Evolutionary conservation across 106 monocot genomes (phyloP).

Genomic region (Dendrobium nobile): DNA sequence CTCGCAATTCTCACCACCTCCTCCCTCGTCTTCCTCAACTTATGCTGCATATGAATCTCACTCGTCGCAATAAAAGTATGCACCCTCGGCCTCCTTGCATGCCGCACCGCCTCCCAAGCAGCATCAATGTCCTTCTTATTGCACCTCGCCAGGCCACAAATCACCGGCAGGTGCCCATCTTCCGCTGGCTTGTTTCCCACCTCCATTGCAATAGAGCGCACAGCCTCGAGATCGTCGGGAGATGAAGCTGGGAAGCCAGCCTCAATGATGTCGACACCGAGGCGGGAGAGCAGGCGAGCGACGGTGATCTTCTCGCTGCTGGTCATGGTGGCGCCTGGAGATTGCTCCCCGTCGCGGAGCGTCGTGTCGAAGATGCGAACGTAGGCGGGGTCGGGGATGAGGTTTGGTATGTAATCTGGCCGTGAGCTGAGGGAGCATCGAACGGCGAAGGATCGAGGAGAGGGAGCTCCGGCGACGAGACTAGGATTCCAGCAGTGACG

Average conservation of each 20-base stretch:
- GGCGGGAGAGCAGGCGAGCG: constrained; percentile 62
- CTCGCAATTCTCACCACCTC: constrained; percentile 70
- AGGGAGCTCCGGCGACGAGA: background rate
- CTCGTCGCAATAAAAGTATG: constrained; percentile 92
- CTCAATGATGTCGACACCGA: constrained; percentile 95
- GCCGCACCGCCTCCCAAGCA: constrained; percentile 87
- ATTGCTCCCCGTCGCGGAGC: constrained; percentile 97
- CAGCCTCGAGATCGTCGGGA: constrained; percentile 82
- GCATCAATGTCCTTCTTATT: constrained; percentile 66
- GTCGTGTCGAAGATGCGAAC: constrained; percentile 93
- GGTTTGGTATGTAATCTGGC: constrained; percentile 66
- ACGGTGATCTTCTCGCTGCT: constrained; percentile 74
- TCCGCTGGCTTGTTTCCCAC: constrained; percentile 53
- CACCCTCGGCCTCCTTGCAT: constrained; percentile 59
- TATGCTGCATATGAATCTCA: constrained; percentile 80
- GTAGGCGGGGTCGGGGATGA: constrained; percentile 66
- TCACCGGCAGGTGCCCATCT: constrained; percentile 74
- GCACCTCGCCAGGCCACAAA: constrained; percentile 85
- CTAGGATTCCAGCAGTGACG: background rate
- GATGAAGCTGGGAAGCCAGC: constrained; percentile 94
- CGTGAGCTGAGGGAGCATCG: constrained; percentile 33
- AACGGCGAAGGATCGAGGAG: background rate
- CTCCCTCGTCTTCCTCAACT: constrained; percentile 80
- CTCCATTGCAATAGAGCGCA: constrained; percentile 70
- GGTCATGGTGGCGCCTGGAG: constrained; percentile 98